Evolutionary conservation across 768 basidiomycete genomes (phyloP), one percentile per base, ranked within the genome.

Genomic region (Lanmaoa pseudosensibilis): DNA sequence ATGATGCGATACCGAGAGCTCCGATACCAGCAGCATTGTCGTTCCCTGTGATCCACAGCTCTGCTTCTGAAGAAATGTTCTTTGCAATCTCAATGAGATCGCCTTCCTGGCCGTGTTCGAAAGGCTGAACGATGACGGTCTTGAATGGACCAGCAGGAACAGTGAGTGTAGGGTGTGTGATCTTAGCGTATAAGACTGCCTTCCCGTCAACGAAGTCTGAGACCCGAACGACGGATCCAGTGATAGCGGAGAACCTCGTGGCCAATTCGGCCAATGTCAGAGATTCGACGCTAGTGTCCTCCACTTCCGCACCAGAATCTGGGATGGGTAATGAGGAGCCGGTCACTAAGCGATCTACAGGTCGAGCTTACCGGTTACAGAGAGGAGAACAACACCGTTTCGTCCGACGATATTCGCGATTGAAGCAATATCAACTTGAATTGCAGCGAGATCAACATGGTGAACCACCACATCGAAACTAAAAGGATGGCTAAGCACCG

Each of bases 1-100:
- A 70, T 0, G 70, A 67, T 3, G 67, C 65, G 21, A 71, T 34
- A 27, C 69, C 69, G 15, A 70, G 61, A 18, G 69, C 69, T 12
- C 67, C 69, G 16, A 71, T 70, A 30, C 69, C 69, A 46, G 57
- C 67, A 2, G 69, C 63, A 30, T 71, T 62, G 37, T 70, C 69
- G 33, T 70, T 71, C 5, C 67, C 68, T 2, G 60, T 66, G 49
- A 70, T 61, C 69, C 69, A 70, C 3, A 70, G 19, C 23, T 70
- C 69, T 2, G 65, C 61, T 25, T 69, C 69, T 2, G 60, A 59
- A 23, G 65, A 55, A 16, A 71, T 50, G 50, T 65, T 63, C 39
- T 58, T 64, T 1, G 58, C 65, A 13, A 71, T 59, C 19, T 71
- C 69, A 16, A 69, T 37, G 12, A 70, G 60, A 15, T 71, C 60